A percentile compares a stretch with the other conserved stretches of the same genome.
phyloP scores from a whole-genome alignment of 768 basidiomycete genomes.

The Podaxis pistillaris region DNA sequence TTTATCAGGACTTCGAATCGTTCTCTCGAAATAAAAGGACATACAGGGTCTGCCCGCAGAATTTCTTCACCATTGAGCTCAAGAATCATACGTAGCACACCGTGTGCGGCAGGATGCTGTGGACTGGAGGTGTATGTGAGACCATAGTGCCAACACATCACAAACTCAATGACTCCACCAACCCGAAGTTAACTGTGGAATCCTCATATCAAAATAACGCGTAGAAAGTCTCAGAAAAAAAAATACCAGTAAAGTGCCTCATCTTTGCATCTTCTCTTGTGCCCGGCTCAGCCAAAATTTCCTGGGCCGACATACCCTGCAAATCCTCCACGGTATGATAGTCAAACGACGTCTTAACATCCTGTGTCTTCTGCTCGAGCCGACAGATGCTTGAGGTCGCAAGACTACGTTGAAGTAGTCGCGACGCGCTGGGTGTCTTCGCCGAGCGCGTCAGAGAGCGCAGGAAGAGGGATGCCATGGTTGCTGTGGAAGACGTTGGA shows the following conservation, averaged over 20 bases:
- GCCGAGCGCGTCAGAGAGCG: conserved; percentile 56
- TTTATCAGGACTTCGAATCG: conserved; percentile 9
- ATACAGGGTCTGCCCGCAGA: conserved; percentile 78
- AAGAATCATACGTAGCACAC: conserved; percentile 94
- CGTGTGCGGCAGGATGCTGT: conserved; percentile 98
- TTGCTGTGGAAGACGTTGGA: conserved; percentile 30
- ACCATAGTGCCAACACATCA: background rate
- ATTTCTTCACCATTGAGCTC: conserved; percentile 98
- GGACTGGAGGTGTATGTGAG: conserved; percentile 49
- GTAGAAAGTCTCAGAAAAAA: background rate
- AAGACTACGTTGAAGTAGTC: conserved; percentile 33
- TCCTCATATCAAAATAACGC: background rate
- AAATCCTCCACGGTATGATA: conserved; percentile 82
- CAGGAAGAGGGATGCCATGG: conserved; percentile 67
- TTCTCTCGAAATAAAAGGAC: conserved; percentile 23
- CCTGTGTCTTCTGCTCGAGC: conserved; percentile 28
- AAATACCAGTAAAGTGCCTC: conserved; percentile 90
- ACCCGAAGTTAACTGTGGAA: conserved; percentile 86
- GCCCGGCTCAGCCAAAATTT: conserved; percentile 77
- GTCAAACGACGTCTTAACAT: conserved; percentile 47
- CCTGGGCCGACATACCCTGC: conserved; percentile 73
- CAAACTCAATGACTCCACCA: conserved; percentile 33
- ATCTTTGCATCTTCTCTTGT: conserved; percentile 73
- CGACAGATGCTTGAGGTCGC: conserved; percentile 31
- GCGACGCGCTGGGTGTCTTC: conserved; percentile 28